These are phyloP conservation scores for Lathyrus sativus DNA, from an alignment of 306 rosid species.

Conservation along the genomic window DNA sequence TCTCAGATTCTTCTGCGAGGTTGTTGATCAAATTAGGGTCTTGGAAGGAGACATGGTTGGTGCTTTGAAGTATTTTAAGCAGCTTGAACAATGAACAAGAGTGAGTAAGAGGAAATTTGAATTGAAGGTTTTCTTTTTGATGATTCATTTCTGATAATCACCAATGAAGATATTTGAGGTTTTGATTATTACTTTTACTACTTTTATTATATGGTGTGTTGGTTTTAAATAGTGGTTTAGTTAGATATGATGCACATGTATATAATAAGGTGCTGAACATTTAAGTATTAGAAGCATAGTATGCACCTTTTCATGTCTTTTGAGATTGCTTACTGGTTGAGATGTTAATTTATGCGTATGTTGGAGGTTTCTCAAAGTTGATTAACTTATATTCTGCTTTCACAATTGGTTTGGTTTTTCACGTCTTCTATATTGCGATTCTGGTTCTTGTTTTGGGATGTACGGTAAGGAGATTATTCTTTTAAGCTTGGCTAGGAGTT, in stretches of 20 bases:
- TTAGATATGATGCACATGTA: conserved; percentile 20
- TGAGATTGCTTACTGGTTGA: conserved; percentile 11
- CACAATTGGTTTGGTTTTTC: neutral
- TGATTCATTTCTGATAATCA: neutral
- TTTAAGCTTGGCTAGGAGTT: neutral
- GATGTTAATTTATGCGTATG: conserved; percentile 8
- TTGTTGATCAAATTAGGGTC: conserved; percentile 38
- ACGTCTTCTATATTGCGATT: neutral
- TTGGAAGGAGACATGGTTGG: conserved; percentile 45
- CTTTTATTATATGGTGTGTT: conserved; percentile 3
- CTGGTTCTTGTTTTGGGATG: conserved; percentile 18
- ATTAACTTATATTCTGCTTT: neutral
- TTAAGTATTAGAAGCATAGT: conserved; percentile 3
- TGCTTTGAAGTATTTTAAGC: conserved; percentile 50
- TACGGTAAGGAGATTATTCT: conserved; percentile 4
- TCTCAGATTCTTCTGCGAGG: conserved; percentile 32
- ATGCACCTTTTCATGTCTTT: neutral
- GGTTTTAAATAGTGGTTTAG: conserved; percentile 25
- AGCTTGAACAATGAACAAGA: conserved; percentile 34
- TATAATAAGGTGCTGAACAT: neutral
- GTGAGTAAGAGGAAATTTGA: conserved; percentile 25
- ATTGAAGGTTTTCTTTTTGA: neutral
- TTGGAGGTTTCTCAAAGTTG: conserved; percentile 5
- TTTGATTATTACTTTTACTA: neutral
- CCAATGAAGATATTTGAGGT: conserved; percentile 18